Evolutionary conservation across 306 rosid genomes (phyloP).

Genomic region (Quercus engelmannii): DNA sequence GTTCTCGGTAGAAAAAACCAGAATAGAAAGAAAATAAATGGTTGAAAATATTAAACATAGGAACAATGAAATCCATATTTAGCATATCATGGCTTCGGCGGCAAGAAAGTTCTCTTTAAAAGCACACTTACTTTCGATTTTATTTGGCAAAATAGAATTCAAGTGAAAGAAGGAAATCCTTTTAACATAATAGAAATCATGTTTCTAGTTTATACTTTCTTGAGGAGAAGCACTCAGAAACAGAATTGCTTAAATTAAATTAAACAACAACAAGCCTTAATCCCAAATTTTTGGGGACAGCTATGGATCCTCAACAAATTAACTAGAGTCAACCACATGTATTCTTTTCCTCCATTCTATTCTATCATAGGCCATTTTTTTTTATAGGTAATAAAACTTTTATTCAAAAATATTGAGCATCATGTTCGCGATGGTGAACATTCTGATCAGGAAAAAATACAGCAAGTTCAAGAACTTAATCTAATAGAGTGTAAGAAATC

Average conservation of each 20-base stretch:
- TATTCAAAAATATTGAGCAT: too few relatives aligned
- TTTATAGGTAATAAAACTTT: too few relatives aligned
- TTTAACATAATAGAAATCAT: neutral
- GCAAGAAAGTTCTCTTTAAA: neutral
- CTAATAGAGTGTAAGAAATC: too few relatives aligned
- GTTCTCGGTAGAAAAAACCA: conserved; percentile 22
- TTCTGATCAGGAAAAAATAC: too few relatives aligned
- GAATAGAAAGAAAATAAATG: conserved; percentile 12
- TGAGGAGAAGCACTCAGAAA: neutral
- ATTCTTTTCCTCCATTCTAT: too few relatives aligned
- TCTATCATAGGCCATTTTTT: too few relatives aligned
- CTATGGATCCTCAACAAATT: too few relatives aligned
- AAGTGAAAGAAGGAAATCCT: neutral
- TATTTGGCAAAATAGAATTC: neutral
- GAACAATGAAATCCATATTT: neutral
- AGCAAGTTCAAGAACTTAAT: too few relatives aligned
- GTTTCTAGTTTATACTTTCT: neutral
- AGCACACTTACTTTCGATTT: neutral
- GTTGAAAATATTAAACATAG: neutral
- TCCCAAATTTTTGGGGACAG: too few relatives aligned
- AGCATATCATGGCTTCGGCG: neutral
- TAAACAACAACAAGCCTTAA: neutral
- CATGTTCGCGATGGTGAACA: too few relatives aligned
- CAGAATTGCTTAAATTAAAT: neutral
- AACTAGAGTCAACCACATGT: too few relatives aligned